Evolutionary conservation across 1,139 yeast species (phyloP), one percentile per base, ranked within the genome.

Genomic region (Suhomyces anneliseae): DNA sequence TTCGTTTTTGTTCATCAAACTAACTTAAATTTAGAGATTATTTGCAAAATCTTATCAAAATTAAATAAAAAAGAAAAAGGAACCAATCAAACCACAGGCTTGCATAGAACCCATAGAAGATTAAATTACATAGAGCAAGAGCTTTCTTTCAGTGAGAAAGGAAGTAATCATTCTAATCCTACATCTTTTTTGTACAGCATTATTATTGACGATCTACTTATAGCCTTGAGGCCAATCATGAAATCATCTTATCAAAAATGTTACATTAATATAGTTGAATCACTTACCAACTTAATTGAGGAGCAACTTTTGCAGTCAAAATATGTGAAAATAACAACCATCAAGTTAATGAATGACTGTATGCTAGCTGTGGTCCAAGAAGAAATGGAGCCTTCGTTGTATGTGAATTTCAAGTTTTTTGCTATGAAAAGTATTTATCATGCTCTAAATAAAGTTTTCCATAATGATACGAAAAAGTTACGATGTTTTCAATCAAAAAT

Each of bases 331-430:
- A 14, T 40, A 4, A 26, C 19, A 6, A 34, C 43, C 26, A 26
- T 40, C 24, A 26, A 37, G 27, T 32, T 40, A 19, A 34, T 40
- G 7, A 42, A 36, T 33, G 44, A 42, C 12, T 42, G 44, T 26
- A 7, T 27, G 10, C 9, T 42, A 7, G 12, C 37, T 3, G 24
- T 37, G 12, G 26, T 42, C 6, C 40, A 42, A n/a, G 36, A 37
- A 8, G 40, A 36, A 12, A n/a, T 33, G 1, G 27, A 14, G 7
- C 8, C 6, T 8, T 26, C 34, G 5, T 10, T 24, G 11, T 27
- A 29, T 14, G 14, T 42, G 8, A 32, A 11, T 26, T 39, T 33
- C 36, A 44, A 44, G 29, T 34, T 44, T 32, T 26, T 8, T 4
- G 31, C 36, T 9, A 19, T 44, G 41, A 40, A 37, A 26, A 26